Conservation (phyloP, 305 asterid species). For the Fraxinus nigra region DNA sequence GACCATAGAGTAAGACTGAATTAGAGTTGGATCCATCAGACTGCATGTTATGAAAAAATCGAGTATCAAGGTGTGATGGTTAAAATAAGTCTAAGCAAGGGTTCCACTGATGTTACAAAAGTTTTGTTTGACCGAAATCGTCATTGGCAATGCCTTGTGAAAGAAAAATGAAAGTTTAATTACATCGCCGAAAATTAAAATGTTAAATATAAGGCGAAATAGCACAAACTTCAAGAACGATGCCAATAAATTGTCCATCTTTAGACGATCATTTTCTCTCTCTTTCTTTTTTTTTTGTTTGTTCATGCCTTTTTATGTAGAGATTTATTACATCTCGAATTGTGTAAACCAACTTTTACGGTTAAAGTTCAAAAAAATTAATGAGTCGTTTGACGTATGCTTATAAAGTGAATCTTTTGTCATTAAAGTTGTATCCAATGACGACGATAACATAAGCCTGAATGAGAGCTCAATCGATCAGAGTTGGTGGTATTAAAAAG, state of each 20-base stretch:
- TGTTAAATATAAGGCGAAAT: background rate
- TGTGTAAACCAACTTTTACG: background rate
- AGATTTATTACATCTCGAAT: background rate
- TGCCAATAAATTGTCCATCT: background rate
- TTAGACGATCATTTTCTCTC: background rate
- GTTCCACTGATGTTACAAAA: too few species aligned
- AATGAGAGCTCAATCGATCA: background rate
- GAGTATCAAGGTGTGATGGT: too few species aligned
- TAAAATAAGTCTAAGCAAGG: too few species aligned
- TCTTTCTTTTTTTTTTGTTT: too few species aligned
- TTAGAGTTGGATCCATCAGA: too few species aligned
- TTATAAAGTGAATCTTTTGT: background rate
- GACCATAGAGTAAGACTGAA: too few species aligned
- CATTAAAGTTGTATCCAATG: background rate
- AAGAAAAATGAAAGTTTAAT: background rate
- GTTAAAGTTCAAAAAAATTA: too few species aligned
- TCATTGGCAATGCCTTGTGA: background rate
- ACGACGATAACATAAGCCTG: background rate
- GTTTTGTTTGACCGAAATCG: too few species aligned
- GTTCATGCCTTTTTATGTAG: background rate
- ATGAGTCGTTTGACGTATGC: background rate
- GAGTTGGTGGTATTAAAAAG: background rate
- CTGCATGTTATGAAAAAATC: too few species aligned
- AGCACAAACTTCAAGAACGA: background rate
- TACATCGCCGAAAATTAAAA: too few species aligned